A percentile compares a stretch with the other conserved stretches of the same genome.
Conservation (phyloP, 768 basidiomycete genomes). For the Kwoniella heveanensis region DNA sequence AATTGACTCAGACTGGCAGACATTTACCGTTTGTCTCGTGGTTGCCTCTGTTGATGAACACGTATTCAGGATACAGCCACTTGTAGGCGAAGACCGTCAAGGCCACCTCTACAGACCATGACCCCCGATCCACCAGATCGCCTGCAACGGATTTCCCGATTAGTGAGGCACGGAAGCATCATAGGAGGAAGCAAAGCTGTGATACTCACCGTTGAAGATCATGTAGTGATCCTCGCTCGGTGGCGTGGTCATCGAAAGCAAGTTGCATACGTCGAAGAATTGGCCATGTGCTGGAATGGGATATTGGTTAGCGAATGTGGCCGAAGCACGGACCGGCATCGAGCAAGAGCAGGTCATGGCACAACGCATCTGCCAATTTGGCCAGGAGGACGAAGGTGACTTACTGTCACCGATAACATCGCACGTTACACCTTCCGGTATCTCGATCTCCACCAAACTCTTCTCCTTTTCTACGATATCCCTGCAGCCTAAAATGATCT, state of each 20-base stretch:
- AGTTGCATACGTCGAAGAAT: constrained; percentile 89
- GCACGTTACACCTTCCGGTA: constrained; percentile 76
- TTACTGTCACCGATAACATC: constrained; percentile 89
- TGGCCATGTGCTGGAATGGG: constrained; percentile 62
- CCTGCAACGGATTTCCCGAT: no score
- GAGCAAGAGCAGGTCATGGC: no score
- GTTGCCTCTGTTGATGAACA: constrained; percentile 95
- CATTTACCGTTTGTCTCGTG: constrained; percentile 61
- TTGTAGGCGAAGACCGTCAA: constrained; percentile 92
- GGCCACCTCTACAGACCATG: constrained; percentile 63
- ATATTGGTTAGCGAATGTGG: neutral
- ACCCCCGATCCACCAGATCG: constrained; percentile 84
- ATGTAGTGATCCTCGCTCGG: constrained; percentile 77
- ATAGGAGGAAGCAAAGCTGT: no score
- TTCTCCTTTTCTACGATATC: constrained; percentile 73
- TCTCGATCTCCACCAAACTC: constrained; percentile 73
- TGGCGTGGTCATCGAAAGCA: constrained; percentile 79
- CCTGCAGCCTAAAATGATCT: constrained; percentile 87
- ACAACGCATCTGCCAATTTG: no score
- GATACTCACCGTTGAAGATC: constrained; percentile 54
- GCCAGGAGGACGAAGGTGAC: no score
- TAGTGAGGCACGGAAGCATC: no score
- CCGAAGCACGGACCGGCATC: no score
- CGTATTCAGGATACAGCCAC: constrained; percentile 87
- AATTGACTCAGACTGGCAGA: no score